phyloP scores from a whole-genome alignment of 2,329 filamentous ascomycete species.

The Alternaria tenuissima region DNA sequence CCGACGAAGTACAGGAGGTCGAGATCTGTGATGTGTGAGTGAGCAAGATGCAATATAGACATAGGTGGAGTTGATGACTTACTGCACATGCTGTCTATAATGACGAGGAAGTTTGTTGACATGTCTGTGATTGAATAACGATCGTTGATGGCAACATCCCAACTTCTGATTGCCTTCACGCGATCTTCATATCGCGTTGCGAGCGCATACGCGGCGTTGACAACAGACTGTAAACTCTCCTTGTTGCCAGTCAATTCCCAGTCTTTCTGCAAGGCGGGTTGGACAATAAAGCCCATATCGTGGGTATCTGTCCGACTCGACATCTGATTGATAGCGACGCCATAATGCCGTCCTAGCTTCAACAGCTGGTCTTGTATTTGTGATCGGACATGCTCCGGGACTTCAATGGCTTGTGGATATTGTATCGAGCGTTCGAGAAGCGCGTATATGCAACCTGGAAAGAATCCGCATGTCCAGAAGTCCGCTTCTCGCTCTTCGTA shows the following conservation, averaged over 20 bases:
- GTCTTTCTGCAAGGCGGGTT: constrained; percentile 57
- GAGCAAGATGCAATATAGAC: neutral
- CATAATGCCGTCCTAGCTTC: constrained; percentile 41
- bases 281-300: constrained; percentile 64
- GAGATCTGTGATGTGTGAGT: constrained; percentile 37
- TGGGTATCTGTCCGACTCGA: constrained; percentile 59
- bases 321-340: constrained; percentile 45
- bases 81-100: constrained; percentile 57
- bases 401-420: constrained; percentile 36
- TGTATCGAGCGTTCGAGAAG: constrained; percentile 43
- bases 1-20: constrained; percentile 52
- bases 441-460: constrained; percentile 46
- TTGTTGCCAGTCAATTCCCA: constrained; percentile 57
- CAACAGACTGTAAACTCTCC: constrained; percentile 52
- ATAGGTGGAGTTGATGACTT: neutral
- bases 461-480: constrained; percentile 51
- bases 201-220: constrained; percentile 57
- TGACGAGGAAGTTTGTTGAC: constrained; percentile 51
- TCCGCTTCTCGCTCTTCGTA: constrained; percentile 49
- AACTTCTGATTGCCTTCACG: constrained; percentile 59
- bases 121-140: constrained; percentile 50
- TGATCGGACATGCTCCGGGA: constrained; percentile 27
- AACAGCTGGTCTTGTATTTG: constrained; percentile 36
- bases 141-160: constrained; percentile 55
- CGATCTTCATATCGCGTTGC: constrained; percentile 54